phyloP scores from a whole-genome alignment of 1,139 yeast species.

The Meyerozyma athensensis region DNA sequence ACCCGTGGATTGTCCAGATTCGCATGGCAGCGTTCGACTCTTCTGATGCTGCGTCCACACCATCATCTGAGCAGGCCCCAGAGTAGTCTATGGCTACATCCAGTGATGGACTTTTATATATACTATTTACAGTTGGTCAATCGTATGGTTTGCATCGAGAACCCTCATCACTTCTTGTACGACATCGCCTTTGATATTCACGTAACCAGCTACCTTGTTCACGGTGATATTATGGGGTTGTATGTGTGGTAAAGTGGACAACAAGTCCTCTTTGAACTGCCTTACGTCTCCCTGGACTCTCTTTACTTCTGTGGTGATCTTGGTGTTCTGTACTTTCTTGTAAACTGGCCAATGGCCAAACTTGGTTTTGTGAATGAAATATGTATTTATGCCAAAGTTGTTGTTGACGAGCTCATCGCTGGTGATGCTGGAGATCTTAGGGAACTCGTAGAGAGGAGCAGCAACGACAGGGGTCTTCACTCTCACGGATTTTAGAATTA shows the following conservation, averaged over 20 bases:
- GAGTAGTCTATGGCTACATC: constrained; percentile 7
- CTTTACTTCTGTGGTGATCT: constrained; percentile 57
- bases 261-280: constrained; percentile 56
- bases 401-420: neutral
- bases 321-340: constrained; percentile 51
- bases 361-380: constrained; percentile 50
- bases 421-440: neutral
- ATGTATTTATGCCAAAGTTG: constrained; percentile 39
- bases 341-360: constrained; percentile 70
- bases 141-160: constrained; percentile 17
- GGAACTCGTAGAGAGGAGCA: neutral
- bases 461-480: neutral
- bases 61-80: constrained; percentile 30
- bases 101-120: neutral
- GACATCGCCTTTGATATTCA: constrained; percentile 57
- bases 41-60: constrained; percentile 34
- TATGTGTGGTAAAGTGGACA: constrained; percentile 40
- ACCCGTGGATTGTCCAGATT: constrained; percentile 85
- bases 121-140: neutral
- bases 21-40: constrained; percentile 64
- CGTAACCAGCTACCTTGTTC: constrained; percentile 34
- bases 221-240: constrained; percentile 41
- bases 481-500: neutral
- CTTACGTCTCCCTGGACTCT: constrained; percentile 57
- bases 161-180: constrained; percentile 37